Base-by-base conservation (phyloP, 176 grass and related monocot genomes). In the Themeda triandra region DNA sequence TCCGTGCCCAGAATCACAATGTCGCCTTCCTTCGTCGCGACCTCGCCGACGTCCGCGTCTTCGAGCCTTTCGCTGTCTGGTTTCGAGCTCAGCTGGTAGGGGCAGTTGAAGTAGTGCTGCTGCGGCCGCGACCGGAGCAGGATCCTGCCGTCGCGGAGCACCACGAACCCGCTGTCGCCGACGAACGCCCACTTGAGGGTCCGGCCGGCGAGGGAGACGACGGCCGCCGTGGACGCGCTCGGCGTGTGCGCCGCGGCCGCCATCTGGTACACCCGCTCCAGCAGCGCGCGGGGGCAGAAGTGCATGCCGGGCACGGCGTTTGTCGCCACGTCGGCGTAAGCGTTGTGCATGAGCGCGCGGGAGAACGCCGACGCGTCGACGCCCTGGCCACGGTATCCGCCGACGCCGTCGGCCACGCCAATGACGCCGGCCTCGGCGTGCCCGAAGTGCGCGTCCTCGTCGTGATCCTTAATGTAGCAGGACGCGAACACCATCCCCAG, bases 321-420 rank as follows among this genome's bases (percentile, higher is more conserved):
- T n/a, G n/a, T 14, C 33, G n/a, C 58, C 42, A 66, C 75, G 25
- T 54, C 42, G 9, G 11, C 15, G 66, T 45, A 25, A 18, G 67
- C 81, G 67, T 33, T 84, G n/a, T 0, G 1, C 86, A 88, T 66
- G 39, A 84, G 71, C 19, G 18, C 41, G 41, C 71, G 82, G 13
- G 73, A 3, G 63, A 85, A 85, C 33, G 87, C 87, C 21, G 75
- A 37, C 9, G 81, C 81, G 44, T 88, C 75, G 10, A 84, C 45
- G 18, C 80, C 86, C 2, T 1, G 0, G 14, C 1, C 2, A 42
- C 79, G 71, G 65, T 31, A 86, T 6, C 79, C 42, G 13, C 88
- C 66, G 42, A 90, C 88, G 56, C 88, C 88, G 42, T 90, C 88
- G 10, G 83, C 88, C 11, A 90, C 73, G 33, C 66, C 84, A 28